Evolutionary conservation across 345 rosid species (phyloP).

Genomic region (Arabis hirsuta): DNA sequence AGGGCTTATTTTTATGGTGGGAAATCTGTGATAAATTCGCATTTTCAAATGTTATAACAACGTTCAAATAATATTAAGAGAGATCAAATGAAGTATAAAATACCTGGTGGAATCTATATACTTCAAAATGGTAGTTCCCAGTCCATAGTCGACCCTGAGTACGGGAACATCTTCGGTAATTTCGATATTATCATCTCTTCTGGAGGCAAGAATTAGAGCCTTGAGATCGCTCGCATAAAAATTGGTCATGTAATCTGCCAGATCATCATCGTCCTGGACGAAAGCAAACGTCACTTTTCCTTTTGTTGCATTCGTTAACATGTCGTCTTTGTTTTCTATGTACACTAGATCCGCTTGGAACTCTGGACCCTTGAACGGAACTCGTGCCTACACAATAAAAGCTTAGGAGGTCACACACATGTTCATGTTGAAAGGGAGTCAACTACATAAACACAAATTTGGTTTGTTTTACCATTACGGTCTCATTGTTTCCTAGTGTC

Average conservation of each 20-base stretch:
- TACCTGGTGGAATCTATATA: conserved; percentile 18
- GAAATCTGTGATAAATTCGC: neutral
- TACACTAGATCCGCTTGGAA: conserved; percentile 6
- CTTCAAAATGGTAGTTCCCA: conserved; percentile 17
- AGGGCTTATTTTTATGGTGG: conserved; percentile 34
- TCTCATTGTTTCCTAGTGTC: conserved; percentile 50
- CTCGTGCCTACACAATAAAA: conserved; percentile 49
- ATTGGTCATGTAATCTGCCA: conserved; percentile 16
- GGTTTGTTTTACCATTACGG: conserved; percentile 28
- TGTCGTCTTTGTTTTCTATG: neutral
- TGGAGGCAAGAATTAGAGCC: conserved; percentile 33
- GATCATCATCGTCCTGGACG: neutral
- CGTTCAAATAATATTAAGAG: conserved; percentile 20
- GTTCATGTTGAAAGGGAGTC: no score
- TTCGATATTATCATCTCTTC: neutral
- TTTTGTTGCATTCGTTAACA: conserved; percentile 27
- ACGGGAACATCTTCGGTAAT: neutral
- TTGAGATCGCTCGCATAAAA: no score
- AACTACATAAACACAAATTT: neutral
- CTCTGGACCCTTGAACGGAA: neutral
- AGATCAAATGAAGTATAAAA: no score
- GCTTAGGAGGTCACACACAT: neutral
- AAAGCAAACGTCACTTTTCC: conserved; percentile 53
- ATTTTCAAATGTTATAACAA: no score
- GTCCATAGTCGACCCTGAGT: conserved; percentile 16